phyloP scores from a whole-genome alignment of 2,329 filamentous ascomycete genomes.

The Aschersonia sp. region DNA sequence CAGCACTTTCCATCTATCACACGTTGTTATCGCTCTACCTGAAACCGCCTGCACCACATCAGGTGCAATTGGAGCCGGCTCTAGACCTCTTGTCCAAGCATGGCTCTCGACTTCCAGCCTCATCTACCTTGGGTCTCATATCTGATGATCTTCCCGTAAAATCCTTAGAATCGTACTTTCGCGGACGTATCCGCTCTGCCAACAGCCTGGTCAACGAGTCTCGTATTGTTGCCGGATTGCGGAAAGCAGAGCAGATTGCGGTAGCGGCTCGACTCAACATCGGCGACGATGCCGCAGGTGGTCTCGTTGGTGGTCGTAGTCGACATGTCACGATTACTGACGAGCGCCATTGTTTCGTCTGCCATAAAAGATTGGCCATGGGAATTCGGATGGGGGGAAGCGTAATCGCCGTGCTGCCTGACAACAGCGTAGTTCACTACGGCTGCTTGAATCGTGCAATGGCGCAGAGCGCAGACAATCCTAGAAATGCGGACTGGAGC shows the following conservation, averaged over 20 bases:
- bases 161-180: conserved; percentile 81
- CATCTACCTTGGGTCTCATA: conserved; percentile 73
- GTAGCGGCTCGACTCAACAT: conserved; percentile 60
- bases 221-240: conserved; percentile 60
- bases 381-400: conserved; percentile 75
- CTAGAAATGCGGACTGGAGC: conserved; percentile 18
- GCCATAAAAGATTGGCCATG: conserved; percentile 81
- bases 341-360: conserved; percentile 80
- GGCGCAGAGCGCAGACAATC: conserved; percentile 18
- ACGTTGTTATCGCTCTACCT: conserved; percentile 83
- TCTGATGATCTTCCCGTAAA: conserved; percentile 64
- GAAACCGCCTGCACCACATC: conserved; percentile 58
- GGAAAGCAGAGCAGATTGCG: conserved; percentile 65
- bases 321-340: conserved; percentile 69
- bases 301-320: conserved; percentile 34
- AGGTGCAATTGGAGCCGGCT: conserved; percentile 62
- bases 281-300: conserved; percentile 45
- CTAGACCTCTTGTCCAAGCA: conserved; percentile 82
- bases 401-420: conserved; percentile 78
- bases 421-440: conserved; percentile 70
- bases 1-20: conserved; percentile 72
- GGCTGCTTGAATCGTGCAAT: conserved; percentile 50
- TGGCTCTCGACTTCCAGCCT: conserved; percentile 77
- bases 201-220: conserved; percentile 72
- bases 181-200: conserved; percentile 72